Conservation (phyloP, 1,284 basidiomycete species). For the Malassezia sp. region DNA sequence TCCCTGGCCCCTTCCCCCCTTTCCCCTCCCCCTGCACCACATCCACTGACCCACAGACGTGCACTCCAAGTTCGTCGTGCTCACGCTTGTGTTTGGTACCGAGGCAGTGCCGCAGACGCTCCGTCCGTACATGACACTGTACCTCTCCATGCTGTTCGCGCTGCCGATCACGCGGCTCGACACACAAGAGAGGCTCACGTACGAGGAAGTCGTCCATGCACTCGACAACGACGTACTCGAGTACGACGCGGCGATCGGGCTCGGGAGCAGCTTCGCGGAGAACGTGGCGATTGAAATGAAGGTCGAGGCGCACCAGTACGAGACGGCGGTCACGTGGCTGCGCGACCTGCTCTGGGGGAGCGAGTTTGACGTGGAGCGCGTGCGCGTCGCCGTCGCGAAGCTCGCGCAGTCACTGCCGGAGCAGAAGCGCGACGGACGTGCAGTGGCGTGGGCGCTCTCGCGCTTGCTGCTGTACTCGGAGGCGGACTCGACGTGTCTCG, state of each 20-base stretch:
- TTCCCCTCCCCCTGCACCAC: no score
- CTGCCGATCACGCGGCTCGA: conserved; percentile 65
- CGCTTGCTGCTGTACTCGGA: conserved; percentile 60
- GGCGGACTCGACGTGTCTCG: conserved; percentile 61
- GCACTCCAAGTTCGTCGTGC: conserved; percentile 69
- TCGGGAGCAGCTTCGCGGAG: conserved; percentile 57
- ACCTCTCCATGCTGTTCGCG: conserved; percentile 76
- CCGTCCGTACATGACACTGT: conserved; percentile 61
- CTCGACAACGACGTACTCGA: conserved; percentile 84
- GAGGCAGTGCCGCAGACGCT: conserved; percentile 29
- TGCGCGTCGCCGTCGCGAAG: conserved; percentile 77
- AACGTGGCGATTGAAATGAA: conserved; percentile 62
- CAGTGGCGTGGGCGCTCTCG: conserved; percentile 65
- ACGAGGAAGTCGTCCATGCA: conserved; percentile 81
- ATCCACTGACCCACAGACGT: no score
- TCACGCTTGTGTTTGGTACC: conserved; percentile 62
- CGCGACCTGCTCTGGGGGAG: conserved; percentile 74
- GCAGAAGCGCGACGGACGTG: conserved; percentile 77
- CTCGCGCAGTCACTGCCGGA: conserved; percentile 83
- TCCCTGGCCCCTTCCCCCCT: no score
- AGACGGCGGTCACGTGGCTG: conserved; percentile 72
- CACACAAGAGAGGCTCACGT: conserved; percentile 54
- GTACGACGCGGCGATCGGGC: conserved; percentile 67
- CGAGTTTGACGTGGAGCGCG: conserved; percentile 72
- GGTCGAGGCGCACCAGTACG: conserved; percentile 70